Percentiles rank a stretch among this genome's conserved stretches.
Evolutionary conservation across 78 protist species (phyloP).

Genomic region (Chrysochromulina tobinii): DNA sequence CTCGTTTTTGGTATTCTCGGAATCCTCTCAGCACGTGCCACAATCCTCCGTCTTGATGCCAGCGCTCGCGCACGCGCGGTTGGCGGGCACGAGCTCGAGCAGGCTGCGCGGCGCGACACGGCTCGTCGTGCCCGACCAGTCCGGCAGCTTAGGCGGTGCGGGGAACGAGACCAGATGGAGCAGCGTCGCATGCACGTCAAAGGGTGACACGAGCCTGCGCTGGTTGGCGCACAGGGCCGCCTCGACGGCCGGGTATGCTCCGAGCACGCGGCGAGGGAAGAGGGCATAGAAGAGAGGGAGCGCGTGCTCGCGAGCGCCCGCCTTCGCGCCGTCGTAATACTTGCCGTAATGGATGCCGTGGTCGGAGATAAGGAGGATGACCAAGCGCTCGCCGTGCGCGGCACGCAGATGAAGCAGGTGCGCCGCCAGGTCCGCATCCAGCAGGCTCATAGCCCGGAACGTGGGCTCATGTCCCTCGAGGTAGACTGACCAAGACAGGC

Average conservation of each 20-base stretch:
- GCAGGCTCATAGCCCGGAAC: neutral
- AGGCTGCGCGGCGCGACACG: neutral
- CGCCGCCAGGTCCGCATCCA: constrained; percentile 1
- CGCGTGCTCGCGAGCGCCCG: neutral
- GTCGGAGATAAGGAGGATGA: neutral
- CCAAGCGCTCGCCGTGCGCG: neutral
- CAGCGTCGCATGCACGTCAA: constrained; percentile 25
- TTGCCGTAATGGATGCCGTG: constrained; percentile 30
- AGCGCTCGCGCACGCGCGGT: neutral
- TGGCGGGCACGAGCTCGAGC: neutral
- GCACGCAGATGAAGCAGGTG: neutral
- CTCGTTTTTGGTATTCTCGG: neutral
- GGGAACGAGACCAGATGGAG: neutral
- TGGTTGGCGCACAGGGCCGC: neutral
- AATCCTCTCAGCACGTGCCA: neutral
- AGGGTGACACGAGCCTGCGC: neutral
- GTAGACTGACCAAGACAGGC: neutral
- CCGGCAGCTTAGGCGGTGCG: neutral
- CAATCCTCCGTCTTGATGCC: neutral
- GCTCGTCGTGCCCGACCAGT: neutral
- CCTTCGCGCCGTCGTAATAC: neutral
- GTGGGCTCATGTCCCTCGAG: constrained; percentile 4
- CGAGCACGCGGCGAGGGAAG: neutral
- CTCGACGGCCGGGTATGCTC: neutral
- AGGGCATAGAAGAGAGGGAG: neutral